Conservation (phyloP, 805 yeast species). For the Lipomyces spencermartinsiae region DNA sequence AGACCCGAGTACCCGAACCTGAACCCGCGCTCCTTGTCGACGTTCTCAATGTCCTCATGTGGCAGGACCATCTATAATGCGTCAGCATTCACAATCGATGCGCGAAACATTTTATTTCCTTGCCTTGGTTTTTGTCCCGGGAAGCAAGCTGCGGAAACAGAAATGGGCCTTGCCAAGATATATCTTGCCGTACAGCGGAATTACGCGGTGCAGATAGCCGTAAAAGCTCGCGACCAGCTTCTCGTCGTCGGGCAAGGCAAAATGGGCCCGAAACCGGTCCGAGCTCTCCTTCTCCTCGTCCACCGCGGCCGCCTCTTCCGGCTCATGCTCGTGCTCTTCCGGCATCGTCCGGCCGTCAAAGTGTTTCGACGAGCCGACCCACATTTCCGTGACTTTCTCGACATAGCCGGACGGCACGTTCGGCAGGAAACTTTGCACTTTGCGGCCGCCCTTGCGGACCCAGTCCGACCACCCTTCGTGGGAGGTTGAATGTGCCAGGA, state of each 20-base stretch:
- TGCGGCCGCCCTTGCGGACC: slow-evolving; percentile 37
- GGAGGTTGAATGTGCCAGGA: background rate
- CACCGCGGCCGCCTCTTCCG: slow-evolving; percentile 47
- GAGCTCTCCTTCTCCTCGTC: slow-evolving; percentile 49
- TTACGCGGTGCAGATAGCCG: slow-evolving; percentile 67
- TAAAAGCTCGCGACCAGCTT: slow-evolving; percentile 70
- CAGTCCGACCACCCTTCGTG: slow-evolving; percentile 40
- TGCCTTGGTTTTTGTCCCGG: slow-evolving; percentile 70
- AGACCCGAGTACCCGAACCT: slow-evolving; percentile 73
- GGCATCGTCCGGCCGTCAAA: slow-evolving; percentile 49
- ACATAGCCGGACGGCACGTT: slow-evolving; percentile 35
- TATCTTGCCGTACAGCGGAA: slow-evolving; percentile 84
- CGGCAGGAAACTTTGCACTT: slow-evolving; percentile 33
- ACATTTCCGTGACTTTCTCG: slow-evolving; percentile 53
- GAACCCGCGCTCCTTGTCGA: slow-evolving; percentile 70
- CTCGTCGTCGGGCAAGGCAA: slow-evolving; percentile 63
- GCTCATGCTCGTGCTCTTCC: slow-evolving; percentile 58
- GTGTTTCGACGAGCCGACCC: slow-evolving; percentile 69
- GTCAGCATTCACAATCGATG: background rate
- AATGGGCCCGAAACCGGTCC: slow-evolving; percentile 67
- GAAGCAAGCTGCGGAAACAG: slow-evolving; percentile 82
- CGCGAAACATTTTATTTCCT: background rate
- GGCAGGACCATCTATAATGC: slow-evolving; percentile 72
- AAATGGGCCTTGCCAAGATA: slow-evolving; percentile 71
- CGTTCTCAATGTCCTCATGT: slow-evolving; percentile 69